Base-by-base conservation (phyloP, 2,329 filamentous ascomycete genomes). In the Huntiella abstrusa region DNA sequence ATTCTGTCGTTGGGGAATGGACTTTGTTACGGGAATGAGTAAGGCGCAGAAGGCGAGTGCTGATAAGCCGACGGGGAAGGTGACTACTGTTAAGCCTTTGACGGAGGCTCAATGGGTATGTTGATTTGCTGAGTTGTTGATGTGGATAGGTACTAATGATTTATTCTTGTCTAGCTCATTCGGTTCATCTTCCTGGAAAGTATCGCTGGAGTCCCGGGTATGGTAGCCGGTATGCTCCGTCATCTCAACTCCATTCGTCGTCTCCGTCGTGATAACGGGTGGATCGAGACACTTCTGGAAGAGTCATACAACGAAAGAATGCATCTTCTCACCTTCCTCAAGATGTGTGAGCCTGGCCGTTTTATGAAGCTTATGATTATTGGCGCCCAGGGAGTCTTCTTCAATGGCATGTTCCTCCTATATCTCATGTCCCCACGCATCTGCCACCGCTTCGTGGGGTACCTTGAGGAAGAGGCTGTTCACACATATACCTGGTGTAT, bases 381-480 rank as follows among this genome's bases (percentile, higher is more conserved):
- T 35, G 85, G 79, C 8, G 87, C 88, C 0, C 88, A 96, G 61
- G 91, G 88, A 35, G 83, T 96, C 55, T 96, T 93, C 69, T 95
- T 93, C 73, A 98, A 98, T 64, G 73, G 77, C 52, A 75, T 96
- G 59, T 96, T 98, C 69, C 50, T 94, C 51, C 72, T 80, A 41
- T 96, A 96, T 63, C 76, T 98, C 33, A 57, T 94, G 50, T 85
- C 80, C 1, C 88, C 91, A 5, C 77, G 79, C 51, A 88, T 84
- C 52, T 88, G 83, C 57, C 91, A 98, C 62, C 80, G 91, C 39
- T 96, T 98, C 61, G 87, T 96, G 45, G 91, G 87, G 1, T 96
- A 96, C 55, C 75, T 98, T 10, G 91, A 98, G 62, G 91, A 98
- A 60, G 91, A 98, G 62, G 91, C 91, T 6, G 88, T 96, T 1